A percentile compares a stretch with the other conserved stretches of the same genome.
These are phyloP conservation scores for Stellera chamaejasme DNA, from an alignment of 345 rosid genomes.

Conservation along the genomic window DNA sequence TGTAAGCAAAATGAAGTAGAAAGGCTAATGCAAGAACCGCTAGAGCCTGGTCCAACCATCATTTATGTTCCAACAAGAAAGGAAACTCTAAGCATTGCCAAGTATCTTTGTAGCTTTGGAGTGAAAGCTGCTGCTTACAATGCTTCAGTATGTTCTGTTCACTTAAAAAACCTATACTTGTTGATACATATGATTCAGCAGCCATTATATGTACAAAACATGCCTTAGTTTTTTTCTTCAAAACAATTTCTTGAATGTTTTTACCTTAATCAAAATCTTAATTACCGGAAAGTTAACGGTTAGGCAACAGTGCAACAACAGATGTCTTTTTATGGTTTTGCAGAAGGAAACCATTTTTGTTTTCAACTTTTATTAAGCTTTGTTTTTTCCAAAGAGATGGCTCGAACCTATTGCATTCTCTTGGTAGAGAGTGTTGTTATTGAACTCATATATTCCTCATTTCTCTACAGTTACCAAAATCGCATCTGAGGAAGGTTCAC, in stretches of 20 bases:
- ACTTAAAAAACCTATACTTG: background rate
- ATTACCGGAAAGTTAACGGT: too few species aligned
- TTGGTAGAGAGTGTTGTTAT: background rate
- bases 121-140: constrained; percentile 90
- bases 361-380: too few species aligned
- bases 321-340: too few species aligned
- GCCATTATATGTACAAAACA: too few species aligned
- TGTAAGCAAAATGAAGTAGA: constrained; percentile 27
- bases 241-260: too few species aligned
- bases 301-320: too few species aligned
- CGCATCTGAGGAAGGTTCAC: constrained; percentile 69
- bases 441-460: background rate
- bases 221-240: too few species aligned
- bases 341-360: too few species aligned
- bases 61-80: constrained; percentile 89
- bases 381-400: too few species aligned
- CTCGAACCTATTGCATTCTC: too few species aligned
- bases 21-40: constrained; percentile 32
- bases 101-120: constrained; percentile 51
- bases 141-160: constrained; percentile 46
- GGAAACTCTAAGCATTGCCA: constrained; percentile 61
- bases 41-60: constrained; percentile 62
- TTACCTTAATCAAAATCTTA: too few species aligned
- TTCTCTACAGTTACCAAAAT: constrained; percentile 57
- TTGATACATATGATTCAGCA: background rate